A percentile compares a stretch with the other conserved stretches of the same genome.
Evolutionary conservation across 768 basidiomycete genomes (phyloP).

Genomic region (Naematelia aurantialba): DNA sequence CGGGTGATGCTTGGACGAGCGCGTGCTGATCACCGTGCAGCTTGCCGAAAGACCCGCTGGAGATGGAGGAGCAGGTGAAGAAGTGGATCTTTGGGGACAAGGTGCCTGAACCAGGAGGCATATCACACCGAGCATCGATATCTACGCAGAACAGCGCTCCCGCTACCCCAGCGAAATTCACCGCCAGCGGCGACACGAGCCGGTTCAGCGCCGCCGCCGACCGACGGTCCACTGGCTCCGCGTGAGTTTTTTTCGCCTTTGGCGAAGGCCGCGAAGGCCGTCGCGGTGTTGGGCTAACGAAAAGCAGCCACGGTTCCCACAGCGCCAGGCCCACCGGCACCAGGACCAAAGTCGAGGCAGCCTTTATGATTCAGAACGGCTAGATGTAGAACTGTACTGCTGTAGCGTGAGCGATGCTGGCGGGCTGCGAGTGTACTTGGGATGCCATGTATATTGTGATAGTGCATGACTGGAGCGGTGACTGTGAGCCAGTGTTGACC

Average conservation of each 20-base stretch:
- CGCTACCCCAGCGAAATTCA: background rate
- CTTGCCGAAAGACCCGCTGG: slow-evolving; percentile 65
- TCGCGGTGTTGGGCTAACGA: background rate
- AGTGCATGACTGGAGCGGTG: too few relatives aligned
- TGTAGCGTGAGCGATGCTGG: background rate
- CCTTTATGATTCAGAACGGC: background rate
- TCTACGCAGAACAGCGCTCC: background rate
- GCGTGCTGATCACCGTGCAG: slow-evolving; percentile 52
- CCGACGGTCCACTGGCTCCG: background rate
- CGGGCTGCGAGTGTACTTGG: background rate
- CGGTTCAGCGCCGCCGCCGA: too few relatives aligned
- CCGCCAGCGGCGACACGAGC: background rate
- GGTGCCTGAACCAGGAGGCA: background rate
- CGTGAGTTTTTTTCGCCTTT: background rate
- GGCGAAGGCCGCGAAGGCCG: background rate
- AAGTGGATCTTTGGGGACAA: slow-evolving; percentile 66
- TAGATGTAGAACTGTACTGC: background rate
- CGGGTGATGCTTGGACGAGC: slow-evolving; percentile 1
- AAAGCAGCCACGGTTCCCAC: background rate
- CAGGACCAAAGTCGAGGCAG: slow-evolving; percentile 10
- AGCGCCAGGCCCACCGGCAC: slow-evolving; percentile 4
- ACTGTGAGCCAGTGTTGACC: too few relatives aligned
- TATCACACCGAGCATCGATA: background rate
- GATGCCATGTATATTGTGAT: background rate
- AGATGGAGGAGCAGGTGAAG: slow-evolving; percentile 64